Conservation (phyloP, 768 basidiomycete genomes). For the Pisolithus tinctorius region DNA sequence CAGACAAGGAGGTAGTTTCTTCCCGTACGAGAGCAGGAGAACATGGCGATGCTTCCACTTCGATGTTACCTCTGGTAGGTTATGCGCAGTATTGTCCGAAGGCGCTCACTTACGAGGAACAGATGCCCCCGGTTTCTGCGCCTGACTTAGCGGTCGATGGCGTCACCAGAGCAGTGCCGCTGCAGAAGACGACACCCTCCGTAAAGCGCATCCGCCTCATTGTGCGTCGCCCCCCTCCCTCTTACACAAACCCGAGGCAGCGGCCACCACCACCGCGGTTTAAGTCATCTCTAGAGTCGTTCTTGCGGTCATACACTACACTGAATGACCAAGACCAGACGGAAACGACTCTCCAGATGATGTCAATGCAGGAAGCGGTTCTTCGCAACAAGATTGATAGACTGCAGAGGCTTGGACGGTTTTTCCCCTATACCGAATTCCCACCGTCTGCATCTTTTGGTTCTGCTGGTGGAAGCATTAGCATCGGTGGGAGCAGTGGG, state of each 20-base stretch:
- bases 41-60: slow-evolving; percentile 6
- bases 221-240: slow-evolving; percentile 56
- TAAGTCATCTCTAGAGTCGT: slow-evolving; percentile 45
- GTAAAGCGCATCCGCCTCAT: slow-evolving; percentile 62
- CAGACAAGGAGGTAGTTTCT: not conserved
- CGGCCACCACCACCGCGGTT: slow-evolving; percentile 47
- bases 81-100: too few species aligned
- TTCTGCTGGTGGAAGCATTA: slow-evolving; percentile 4
- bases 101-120: not conserved
- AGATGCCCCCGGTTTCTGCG: not conserved
- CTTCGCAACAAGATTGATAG: slow-evolving; percentile 37
- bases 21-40: slow-evolving; percentile 15
- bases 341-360: slow-evolving; percentile 28
- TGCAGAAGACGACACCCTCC: slow-evolving; percentile 8
- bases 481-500: slow-evolving; percentile 1
- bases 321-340: slow-evolving; percentile 46
- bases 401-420: slow-evolving; percentile 42
- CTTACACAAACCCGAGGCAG: slow-evolving; percentile 62
- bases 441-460: slow-evolving; percentile 11
- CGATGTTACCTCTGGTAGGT: not conserved
- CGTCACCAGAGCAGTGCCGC: not conserved
- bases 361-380: slow-evolving; percentile 37
- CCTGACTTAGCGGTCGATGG: not conserved
- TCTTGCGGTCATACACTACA: slow-evolving; percentile 57
- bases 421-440: slow-evolving; percentile 33